Base-by-base conservation (phyloP, 2,329 filamentous ascomycete species). In the Trichoderma sp. region DNA sequence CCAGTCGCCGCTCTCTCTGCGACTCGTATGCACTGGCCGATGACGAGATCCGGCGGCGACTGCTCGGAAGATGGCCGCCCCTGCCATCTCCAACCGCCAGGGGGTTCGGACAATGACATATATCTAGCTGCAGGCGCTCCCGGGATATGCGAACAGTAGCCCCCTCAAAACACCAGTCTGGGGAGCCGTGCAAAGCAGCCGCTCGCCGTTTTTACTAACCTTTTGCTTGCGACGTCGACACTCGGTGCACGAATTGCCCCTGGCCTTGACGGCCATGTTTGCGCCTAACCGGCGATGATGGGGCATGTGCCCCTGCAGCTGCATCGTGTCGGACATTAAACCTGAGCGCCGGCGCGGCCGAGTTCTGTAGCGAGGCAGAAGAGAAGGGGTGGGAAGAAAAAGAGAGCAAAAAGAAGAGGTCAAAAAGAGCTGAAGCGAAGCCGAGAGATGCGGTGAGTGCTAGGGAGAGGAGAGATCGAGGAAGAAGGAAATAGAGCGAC, bases 171-270 rank as follows among this genome's bases (percentile, higher is more conserved):
- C 15, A 55, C 24, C 41, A 39, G 30, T 19, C 52, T 39, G 58
- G 56, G 58, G 17, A 51, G 34, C 58, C 34, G 34, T 39, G 3
- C 4, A 14, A 39, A 52, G n/a, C 48, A 44, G 17, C 48, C 34
- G n/a, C n/a, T 41, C 41, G 19, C 26, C n/a, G 26, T 41, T 5
- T 39, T 19, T 39, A 66, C 65, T 64, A 58, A 82, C 82, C 77
- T 80, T 83, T 74, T 84, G 81, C 70, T 84, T 84, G 66, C 82
- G 76, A 66, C 81, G 76, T 54, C 81, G 79, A 64, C 82, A 84
- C 69, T 84, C 82, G 3, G 78, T 78, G 70, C 82, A 84, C 21
- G 81, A 82, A 21, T 79, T 81, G 45, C 74, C 73, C 59, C 69
- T 68, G 7, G 68, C 67, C 69, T 69, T 72, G 58, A 39, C 62